These are phyloP conservation scores for Pseudogymnoascus pannorum DNA, from an alignment of 2,329 filamentous ascomycete species.

Conservation along the genomic window DNA sequence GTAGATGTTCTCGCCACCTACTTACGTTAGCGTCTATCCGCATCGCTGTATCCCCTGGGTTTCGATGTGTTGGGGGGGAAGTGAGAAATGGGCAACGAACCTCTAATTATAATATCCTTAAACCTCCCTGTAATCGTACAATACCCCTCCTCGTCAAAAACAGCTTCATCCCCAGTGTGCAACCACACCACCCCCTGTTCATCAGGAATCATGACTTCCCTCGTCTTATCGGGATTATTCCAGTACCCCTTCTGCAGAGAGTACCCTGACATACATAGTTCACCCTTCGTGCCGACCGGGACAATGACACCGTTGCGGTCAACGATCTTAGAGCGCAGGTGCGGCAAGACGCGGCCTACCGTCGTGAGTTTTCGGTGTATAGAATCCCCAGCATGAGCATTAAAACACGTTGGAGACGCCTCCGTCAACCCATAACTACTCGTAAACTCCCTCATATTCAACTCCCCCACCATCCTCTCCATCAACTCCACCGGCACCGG, in stretches of 20 bases:
- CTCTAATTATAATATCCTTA: conserved; percentile 74
- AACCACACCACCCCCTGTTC: conserved; percentile 51
- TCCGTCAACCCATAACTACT: conserved; percentile 65
- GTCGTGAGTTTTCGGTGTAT: conserved; percentile 60
- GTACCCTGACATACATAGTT: conserved; percentile 73
- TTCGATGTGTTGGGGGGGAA: no score
- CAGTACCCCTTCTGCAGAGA: conserved; percentile 62
- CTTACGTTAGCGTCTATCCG: no score
- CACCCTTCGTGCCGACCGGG: conserved; percentile 60
- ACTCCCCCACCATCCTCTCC: conserved; percentile 60
- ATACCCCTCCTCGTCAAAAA: conserved; percentile 61
- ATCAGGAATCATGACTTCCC: conserved; percentile 49
- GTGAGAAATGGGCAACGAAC: conserved; percentile 32
- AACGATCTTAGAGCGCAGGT: conserved; percentile 70
- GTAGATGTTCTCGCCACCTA: conserved; percentile 67
- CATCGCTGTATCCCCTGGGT: no score
- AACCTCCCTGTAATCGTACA: conserved; percentile 68
- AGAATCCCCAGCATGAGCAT: conserved; percentile 65
- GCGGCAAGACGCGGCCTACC: conserved; percentile 69
- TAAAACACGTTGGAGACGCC: conserved; percentile 72
- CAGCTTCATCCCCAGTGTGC: conserved; percentile 62
- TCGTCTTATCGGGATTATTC: conserved; percentile 69
- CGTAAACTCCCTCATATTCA: conserved; percentile 70
- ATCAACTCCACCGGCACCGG: conserved; percentile 70
- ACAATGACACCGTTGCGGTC: conserved; percentile 58